These are phyloP conservation scores for Rosa lucieae DNA, from an alignment of 306 rosid species.

Conservation along the genomic window DNA sequence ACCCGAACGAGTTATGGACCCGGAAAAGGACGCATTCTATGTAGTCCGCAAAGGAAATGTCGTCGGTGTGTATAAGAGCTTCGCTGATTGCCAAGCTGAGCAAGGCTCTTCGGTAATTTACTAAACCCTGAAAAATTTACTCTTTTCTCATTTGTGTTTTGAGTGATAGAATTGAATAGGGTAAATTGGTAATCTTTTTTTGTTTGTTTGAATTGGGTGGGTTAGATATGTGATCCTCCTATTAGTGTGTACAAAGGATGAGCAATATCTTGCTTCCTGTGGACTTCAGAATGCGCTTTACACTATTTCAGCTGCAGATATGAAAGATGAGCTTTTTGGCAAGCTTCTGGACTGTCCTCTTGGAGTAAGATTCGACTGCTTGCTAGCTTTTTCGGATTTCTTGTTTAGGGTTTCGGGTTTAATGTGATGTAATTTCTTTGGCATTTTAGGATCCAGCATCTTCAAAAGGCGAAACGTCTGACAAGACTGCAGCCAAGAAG, in stretches of 20 bases:
- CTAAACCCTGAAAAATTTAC: not conserved
- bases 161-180: not conserved
- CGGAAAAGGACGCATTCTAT: slow-evolving; percentile 62
- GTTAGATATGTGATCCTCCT: slow-evolving; percentile 80
- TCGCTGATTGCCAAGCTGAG: slow-evolving; percentile 75
- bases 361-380: slow-evolving; percentile 39
- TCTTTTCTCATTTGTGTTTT: not conserved
- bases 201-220: slow-evolving; percentile 21
- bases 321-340: slow-evolving; percentile 66
- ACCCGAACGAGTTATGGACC: slow-evolving; percentile 43
- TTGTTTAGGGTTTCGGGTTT: not conserved
- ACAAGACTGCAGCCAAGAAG: slow-evolving; percentile 54
- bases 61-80: slow-evolving; percentile 65
- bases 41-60: slow-evolving; percentile 86
- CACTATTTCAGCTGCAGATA: slow-evolving; percentile 72
- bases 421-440: slow-evolving; percentile 4
- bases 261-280: slow-evolving; percentile 58
- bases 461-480: slow-evolving; percentile 43
- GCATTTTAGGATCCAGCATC: slow-evolving; percentile 53
- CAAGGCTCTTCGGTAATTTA: slow-evolving; percentile 69
- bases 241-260: slow-evolving; percentile 76
- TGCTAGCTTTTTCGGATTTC: not conserved
- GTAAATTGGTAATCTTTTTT: not conserved
- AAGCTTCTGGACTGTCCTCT: slow-evolving; percentile 62
- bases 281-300: slow-evolving; percentile 86